phyloP scores from a whole-genome alignment of 768 basidiomycete genomes.

The Panaeolus papilionaceus region DNA sequence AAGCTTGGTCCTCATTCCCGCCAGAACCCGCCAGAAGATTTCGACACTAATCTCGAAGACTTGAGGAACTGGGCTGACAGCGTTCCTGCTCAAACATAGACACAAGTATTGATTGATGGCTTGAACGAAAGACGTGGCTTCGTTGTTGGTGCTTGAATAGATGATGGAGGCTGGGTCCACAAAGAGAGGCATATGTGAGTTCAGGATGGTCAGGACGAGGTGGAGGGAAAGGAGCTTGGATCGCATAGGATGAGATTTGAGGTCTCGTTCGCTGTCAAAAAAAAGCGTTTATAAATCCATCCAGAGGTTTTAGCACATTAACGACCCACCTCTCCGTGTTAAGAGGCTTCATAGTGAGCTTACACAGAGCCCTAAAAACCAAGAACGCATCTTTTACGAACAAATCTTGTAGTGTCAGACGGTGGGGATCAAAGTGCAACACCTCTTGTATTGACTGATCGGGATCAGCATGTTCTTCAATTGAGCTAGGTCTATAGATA shows the following conservation, averaged over 20 bases:
- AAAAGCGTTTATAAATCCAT: slow-evolving; percentile 21
- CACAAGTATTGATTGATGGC: slow-evolving; percentile 97
- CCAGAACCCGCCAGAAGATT: slow-evolving; percentile 97
- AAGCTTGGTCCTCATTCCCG: slow-evolving; percentile 92
- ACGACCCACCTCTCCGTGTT: slow-evolving; percentile 83
- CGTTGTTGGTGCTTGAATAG: slow-evolving; percentile 87
- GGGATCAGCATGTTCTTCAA: slow-evolving; percentile 34
- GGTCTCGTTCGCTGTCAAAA: slow-evolving; percentile 81
- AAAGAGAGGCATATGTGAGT: slow-evolving; percentile 90
- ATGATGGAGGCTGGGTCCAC: slow-evolving; percentile 90
- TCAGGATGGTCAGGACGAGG: slow-evolving; percentile 89
- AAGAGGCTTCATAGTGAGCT: slow-evolving; percentile 96
- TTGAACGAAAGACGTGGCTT: slow-evolving; percentile 89
- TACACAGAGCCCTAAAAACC: slow-evolving; percentile 96
- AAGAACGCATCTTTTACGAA: slow-evolving; percentile 98
- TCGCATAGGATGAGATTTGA: slow-evolving; percentile 96
- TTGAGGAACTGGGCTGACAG: slow-evolving; percentile 92
- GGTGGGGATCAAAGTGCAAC: slow-evolving; percentile 38
- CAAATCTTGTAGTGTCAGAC: slow-evolving; percentile 80
- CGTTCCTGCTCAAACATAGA: slow-evolving; percentile 90
- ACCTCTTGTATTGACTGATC: slow-evolving; percentile 39
- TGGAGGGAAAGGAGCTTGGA: slow-evolving; percentile 95
- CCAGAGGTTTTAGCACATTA: background rate
- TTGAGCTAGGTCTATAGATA: slow-evolving; percentile 36
- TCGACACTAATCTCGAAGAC: slow-evolving; percentile 98